Base-by-base conservation (phyloP, 1,139 yeast genomes). In the Yamadazyma sp. region DNA sequence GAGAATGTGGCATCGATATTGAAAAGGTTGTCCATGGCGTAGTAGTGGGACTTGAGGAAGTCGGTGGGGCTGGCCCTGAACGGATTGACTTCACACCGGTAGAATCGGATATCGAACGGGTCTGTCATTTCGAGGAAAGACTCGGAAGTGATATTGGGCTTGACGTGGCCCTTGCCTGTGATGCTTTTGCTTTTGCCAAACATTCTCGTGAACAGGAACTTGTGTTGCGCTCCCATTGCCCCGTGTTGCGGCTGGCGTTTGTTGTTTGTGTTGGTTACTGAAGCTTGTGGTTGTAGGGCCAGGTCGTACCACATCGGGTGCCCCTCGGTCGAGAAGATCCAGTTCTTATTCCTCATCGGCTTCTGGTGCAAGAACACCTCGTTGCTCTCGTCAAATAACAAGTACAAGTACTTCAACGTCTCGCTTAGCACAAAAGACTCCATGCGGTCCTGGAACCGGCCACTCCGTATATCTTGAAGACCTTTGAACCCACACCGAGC, bases 351-450 rank as follows among this genome's bases (percentile, higher is more conserved):
- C 5, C 51, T 49, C 59, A 68, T 65, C 20, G 48, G 35, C 6
- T 48, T 43, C 22, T 44, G 36, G 34, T 59, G 69, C 11, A 72
- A 50, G 49, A 84, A 80, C 17, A 80, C 54, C 20, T 73, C 75
- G 54, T 88, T 80, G 5, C 69, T 69, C 10, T 74, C 81, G 55
- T 88, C 95, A 63, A 89, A 89, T 36, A 89, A 62, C 24, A 89
- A 61, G 53, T 83, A 89, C n/a, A 89, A 64, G 55, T 91, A 91
- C 60, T 89, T 89, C 39, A 86, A 68, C 0, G 95, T 86, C 56
- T 89, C 98, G 39, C 95, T 82, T 47, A 91, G 59, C 9, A 87
- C 95, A 69, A 91, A 91, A 6, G 95, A 80, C 55, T 91, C 98
- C 96, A 89, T 89, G 39, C 96, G 66, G 58, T 89, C 82, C 49